Percentiles rank a stretch among this genome's conserved stretches.
These are phyloP conservation scores for Lithospermum erythrorhizon DNA, from an alignment of 257 asterid species.

Conservation along the genomic window DNA sequence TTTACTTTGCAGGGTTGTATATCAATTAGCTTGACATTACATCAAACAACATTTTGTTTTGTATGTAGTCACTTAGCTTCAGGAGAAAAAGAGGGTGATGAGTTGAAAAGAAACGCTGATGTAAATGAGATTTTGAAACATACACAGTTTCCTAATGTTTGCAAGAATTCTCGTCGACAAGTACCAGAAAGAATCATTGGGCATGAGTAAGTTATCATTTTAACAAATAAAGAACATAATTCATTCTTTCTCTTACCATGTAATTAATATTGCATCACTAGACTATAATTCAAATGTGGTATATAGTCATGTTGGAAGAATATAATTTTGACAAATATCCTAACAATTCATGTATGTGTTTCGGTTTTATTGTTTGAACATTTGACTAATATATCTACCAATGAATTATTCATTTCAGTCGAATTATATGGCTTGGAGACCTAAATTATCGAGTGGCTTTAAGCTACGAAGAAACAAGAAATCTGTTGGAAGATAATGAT, in stretches of 20 bases:
- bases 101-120: slow-evolving; percentile 61
- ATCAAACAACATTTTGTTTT: slow-evolving; percentile 80
- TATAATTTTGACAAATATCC: neutral
- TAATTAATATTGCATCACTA: too few species aligned
- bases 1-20: slow-evolving; percentile 58
- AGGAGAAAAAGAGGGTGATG: slow-evolving; percentile 95
- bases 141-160: slow-evolving; percentile 42
- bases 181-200: slow-evolving; percentile 50
- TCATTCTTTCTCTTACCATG: too few species aligned
- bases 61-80: slow-evolving; percentile 93
- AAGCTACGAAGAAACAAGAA: slow-evolving; percentile 68
- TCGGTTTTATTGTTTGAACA: neutral
- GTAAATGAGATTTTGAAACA: slow-evolving; percentile 67
- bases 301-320: neutral
- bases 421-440: slow-evolving; percentile 88
- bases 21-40: slow-evolving; percentile 79
- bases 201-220: slow-evolving; percentile 51
- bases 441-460: slow-evolving; percentile 77
- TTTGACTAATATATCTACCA: neutral
- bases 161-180: slow-evolving; percentile 38
- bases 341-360: neutral
- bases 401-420: slow-evolving; percentile 31
- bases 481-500: slow-evolving; percentile 57
- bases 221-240: too few species aligned
- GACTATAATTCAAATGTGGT: neutral